Base-by-base conservation (phyloP, 805 yeast genomes). In the Kuraishia hungarica region DNA sequence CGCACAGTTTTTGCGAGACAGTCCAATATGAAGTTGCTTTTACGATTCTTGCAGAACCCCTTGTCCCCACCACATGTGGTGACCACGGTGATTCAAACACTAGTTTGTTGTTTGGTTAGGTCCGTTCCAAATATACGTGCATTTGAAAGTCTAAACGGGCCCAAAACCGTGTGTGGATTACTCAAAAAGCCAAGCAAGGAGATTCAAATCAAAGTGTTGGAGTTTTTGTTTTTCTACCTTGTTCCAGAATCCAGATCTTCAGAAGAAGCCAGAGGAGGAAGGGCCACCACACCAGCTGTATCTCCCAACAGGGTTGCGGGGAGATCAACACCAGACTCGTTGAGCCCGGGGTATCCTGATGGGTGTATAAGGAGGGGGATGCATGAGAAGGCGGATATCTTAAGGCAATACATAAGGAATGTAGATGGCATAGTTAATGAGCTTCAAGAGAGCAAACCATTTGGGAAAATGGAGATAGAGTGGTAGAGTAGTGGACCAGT, bases 201-300 rank as follows among this genome's bases (percentile, higher is more conserved):
- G 39, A 77, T 86, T 15, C 83, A 84, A 60, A 79, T 84, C 59
- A 81, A 83, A 60, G 76, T 83, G 13, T 74, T 87, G 52, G 92
- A 87, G 68, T 87, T 86, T 64, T 69, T 87, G 53, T 79, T 86
- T 55, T 84, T 86, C 64, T 86, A 87, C 62, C 67, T 87, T 55
- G 74, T 81, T 8, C 90, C 89, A 13, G 93, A 86, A 65, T 68
- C 78, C 54, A 23, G 24, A 2, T 26, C 47, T 13, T 23, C 20
- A 8, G 56, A 55, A 10, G 8, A 26, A 26, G 10, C 10, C 4
- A 22, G 26, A n/a, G 5, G 26, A n/a, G 5, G n/a, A n/a, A 47
- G 49, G 10, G 5, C 21, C 2, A n/a, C 17, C 22, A 28, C 19
- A 17, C 21, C 48, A 5, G 43, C 11, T 2, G 26, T 17, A 21